Conservation (phyloP, 1,139 yeast genomes). For the Lodderomyces pseudojiufengensis region DNA sequence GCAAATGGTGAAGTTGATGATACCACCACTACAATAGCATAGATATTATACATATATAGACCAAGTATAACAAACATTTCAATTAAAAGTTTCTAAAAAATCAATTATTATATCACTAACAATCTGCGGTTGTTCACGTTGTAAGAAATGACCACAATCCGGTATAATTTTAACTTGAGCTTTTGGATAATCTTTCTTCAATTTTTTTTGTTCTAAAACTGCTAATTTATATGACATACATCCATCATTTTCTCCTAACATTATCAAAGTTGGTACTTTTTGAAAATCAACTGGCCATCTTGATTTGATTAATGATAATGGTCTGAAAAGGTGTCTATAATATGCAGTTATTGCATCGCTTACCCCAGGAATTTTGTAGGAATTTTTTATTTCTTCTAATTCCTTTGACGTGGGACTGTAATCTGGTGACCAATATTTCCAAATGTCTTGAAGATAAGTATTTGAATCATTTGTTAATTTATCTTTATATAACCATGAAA, state of each 20-base stretch:
- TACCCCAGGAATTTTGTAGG: slow-evolving; percentile 25
- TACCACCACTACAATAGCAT: slow-evolving; percentile 1
- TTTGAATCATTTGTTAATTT: slow-evolving; percentile 19
- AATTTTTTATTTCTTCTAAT: slow-evolving; percentile 27
- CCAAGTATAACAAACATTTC: not conserved
- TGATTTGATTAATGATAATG: slow-evolving; percentile 20
- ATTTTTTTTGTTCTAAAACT: slow-evolving; percentile 24
- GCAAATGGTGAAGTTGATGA: slow-evolving; percentile 47
- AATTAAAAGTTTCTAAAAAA: slow-evolving; percentile 22
- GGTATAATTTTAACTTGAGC: slow-evolving; percentile 30
- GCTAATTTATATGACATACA: slow-evolving; percentile 35
- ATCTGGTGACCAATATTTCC: slow-evolving; percentile 43
- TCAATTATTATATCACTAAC: slow-evolving; percentile 26
- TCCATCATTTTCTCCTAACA: slow-evolving; percentile 39
- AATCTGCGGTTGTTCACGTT: slow-evolving; percentile 35
- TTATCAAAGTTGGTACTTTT: slow-evolving; percentile 37
- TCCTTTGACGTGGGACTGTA: slow-evolving; percentile 30
- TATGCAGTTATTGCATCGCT: slow-evolving; percentile 43
- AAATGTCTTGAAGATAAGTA: slow-evolving; percentile 31
- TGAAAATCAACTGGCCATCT: slow-evolving; percentile 33
- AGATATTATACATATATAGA: not conserved
- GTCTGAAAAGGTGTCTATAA: slow-evolving; percentile 33
- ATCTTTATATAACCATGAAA: slow-evolving; percentile 21
- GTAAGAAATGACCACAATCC: slow-evolving; percentile 40
- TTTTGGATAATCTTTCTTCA: slow-evolving; percentile 17